A percentile compares a stretch with the other conserved stretches of the same genome.
These are phyloP conservation scores for Litsea cubeba DNA, from an alignment of 164 flowering plant genomes.

Conservation along the genomic window DNA sequence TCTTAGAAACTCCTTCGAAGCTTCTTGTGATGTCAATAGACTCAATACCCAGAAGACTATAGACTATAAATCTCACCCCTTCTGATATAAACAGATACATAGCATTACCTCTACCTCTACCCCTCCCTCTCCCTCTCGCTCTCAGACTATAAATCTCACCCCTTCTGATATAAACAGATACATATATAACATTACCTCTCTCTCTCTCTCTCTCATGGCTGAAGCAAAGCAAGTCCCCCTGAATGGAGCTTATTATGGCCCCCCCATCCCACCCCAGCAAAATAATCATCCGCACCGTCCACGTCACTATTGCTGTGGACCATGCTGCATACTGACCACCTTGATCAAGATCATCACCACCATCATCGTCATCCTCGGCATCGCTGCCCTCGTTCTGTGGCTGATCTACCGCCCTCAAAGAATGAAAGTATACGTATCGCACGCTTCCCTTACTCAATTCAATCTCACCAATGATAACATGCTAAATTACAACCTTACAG, in stretches of 20 bases:
- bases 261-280: not conserved
- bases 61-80: too few species aligned
- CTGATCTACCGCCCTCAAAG: not conserved
- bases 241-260: not conserved
- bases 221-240: not conserved
- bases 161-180: too few species aligned
- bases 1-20: too few species aligned
- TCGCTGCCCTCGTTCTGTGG: not conserved
- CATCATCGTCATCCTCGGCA: not conserved
- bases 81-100: too few species aligned
- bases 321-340: not conserved
- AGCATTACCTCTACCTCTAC: not conserved
- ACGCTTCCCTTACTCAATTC: conserved; percentile 7
- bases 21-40: too few species aligned
- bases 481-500: conserved; percentile 51
- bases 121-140: not conserved
- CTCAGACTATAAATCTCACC: too few species aligned
- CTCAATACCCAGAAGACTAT: too few species aligned
- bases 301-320: not conserved
- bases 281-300: not conserved
- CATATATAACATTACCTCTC: not conserved
- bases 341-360: not conserved
- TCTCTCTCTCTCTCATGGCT: not conserved
- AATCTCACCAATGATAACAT: conserved; percentile 24
- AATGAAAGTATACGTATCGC: not conserved